phyloP scores from a whole-genome alignment of 1,284 basidiomycete genomes.

The Moesziomyces sp. region DNA sequence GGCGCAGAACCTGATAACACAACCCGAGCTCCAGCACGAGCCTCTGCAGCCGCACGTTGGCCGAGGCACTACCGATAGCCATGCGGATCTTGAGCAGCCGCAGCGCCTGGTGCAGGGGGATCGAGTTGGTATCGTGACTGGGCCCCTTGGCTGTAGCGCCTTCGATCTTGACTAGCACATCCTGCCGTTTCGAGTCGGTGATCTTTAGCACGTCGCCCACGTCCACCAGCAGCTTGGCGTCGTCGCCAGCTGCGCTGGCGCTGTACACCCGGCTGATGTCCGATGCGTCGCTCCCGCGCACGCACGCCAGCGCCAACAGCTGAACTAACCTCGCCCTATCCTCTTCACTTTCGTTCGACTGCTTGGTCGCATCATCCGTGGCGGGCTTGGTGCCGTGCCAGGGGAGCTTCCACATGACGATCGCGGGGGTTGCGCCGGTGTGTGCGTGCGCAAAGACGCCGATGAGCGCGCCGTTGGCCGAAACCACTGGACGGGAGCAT shows the following conservation, averaged over 20 bases:
- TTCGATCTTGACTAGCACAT: conserved; percentile 39
- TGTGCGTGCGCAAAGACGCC: conserved; percentile 7
- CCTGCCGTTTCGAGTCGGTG: conserved; percentile 41
- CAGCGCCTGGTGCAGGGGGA: conserved; percentile 33
- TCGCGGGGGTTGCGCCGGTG: conserved; percentile 1
- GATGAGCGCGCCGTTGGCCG: conserved; percentile 38
- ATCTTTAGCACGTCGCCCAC: conserved; percentile 38
- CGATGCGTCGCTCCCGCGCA: conserved; percentile 31
- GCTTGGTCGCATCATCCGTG: background rate
- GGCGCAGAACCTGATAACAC: conserved; percentile 31
- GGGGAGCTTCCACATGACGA: conserved; percentile 36
- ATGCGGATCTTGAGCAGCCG: conserved; percentile 45
- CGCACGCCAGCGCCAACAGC: conserved; percentile 21
- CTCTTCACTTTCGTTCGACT: background rate
- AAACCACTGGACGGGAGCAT: conserved; percentile 19
- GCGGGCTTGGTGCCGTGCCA: background rate
- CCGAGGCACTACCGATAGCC: conserved; percentile 2
- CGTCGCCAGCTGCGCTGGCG: background rate
- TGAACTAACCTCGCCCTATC: conserved; percentile 9
- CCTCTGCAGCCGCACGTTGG: conserved; percentile 12
- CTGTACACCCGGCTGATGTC: conserved; percentile 26
- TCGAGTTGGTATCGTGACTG: conserved; percentile 34
- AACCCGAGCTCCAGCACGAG: conserved; percentile 31
- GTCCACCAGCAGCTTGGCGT: conserved; percentile 19
- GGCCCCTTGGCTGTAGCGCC: conserved; percentile 35